phyloP scores from a whole-genome alignment of 2,329 filamentous ascomycete species.

The Cryphonectria japonica region DNA sequence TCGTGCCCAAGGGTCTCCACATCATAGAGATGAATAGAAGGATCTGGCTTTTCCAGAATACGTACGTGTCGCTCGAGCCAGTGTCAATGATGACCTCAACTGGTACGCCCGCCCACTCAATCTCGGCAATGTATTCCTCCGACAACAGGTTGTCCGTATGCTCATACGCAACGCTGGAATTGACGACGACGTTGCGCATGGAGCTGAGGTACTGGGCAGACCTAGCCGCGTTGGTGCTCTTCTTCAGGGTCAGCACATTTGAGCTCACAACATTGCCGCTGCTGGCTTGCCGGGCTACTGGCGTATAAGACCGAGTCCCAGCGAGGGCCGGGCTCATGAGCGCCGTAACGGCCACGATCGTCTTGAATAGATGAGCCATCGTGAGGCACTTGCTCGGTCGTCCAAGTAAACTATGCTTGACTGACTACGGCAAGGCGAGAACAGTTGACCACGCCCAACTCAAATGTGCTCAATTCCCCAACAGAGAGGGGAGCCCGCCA shows the following conservation, averaged over 20 bases:
- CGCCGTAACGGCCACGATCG: neutral
- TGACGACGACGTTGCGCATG: neutral
- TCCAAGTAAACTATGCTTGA: neutral
- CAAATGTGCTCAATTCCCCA: neutral
- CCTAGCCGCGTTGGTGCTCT: constrained; percentile 7
- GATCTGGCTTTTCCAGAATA: neutral
- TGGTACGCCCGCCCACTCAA: constrained; percentile 14
- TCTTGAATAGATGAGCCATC: constrained; percentile 11
- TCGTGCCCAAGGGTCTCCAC: neutral
- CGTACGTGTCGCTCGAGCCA: constrained; percentile 24
- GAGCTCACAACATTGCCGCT: constrained; percentile 18
- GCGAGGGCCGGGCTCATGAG: constrained; percentile 7
- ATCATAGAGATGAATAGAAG: neutral
- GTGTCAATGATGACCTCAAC: constrained; percentile 22
- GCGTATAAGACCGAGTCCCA: neutral
- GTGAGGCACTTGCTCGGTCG: neutral
- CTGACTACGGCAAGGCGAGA: neutral
- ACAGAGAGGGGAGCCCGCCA: neutral
- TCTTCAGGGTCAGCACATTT: constrained; percentile 17
- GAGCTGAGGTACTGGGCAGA: constrained; percentile 19
- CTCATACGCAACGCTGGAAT: neutral
- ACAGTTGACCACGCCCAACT: neutral
- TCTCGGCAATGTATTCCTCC: constrained; percentile 19
- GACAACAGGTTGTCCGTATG: constrained; percentile 14
- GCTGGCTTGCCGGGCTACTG: constrained; percentile 10